Conservation (phyloP, 148 eudicot genomes). For the Silene conica region DNA sequence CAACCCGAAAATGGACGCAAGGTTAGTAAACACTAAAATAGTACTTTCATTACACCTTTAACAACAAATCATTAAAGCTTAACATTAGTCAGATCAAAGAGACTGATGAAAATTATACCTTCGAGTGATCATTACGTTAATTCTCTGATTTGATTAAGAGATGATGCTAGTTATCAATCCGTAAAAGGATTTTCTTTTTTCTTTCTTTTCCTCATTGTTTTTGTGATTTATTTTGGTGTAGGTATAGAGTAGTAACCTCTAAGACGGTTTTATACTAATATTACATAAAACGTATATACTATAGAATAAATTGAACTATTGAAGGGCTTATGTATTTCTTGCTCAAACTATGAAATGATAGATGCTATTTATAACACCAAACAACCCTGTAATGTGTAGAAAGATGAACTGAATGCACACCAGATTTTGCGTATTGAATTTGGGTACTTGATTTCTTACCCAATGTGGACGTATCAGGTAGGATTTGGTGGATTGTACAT, state of each 20-base stretch:
- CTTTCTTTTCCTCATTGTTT: slow-evolving; percentile 4
- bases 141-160: not conserved
- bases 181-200: not conserved
- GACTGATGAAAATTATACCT: not conserved
- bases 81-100: not conserved
- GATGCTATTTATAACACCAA: not conserved
- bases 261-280: no score
- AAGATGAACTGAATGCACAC: not conserved
- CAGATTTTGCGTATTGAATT: not conserved
- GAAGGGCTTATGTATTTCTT: no score
- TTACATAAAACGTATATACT: no score
- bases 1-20: no score
- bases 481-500: not conserved
- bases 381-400: not conserved
- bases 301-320: no score
- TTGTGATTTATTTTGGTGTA: not conserved
- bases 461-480: not conserved
- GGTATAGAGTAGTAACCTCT: not conserved
- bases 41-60: no score
- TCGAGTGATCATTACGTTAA: not conserved
- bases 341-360: not conserved
- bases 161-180: not conserved
- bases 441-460: not conserved
- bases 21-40: no score
- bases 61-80: no score